Evolutionary conservation across 495 filamentous ascomycete genomes (phyloP), one percentile per base, ranked within the genome.

Genomic region (Letharia columbiana): DNA sequence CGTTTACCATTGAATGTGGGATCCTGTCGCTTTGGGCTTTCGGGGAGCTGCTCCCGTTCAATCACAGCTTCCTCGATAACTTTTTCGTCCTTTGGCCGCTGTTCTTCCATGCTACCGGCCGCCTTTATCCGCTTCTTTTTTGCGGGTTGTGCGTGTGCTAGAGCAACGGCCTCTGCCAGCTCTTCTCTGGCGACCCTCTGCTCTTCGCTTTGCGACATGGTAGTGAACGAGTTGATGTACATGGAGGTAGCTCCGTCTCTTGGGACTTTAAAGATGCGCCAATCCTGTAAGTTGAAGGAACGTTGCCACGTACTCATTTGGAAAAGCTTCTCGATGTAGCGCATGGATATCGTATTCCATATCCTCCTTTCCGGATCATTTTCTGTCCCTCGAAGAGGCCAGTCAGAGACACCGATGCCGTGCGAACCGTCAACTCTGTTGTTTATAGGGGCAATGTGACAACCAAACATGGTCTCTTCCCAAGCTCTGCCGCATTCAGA

Each of bases 201-300:
- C 12, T 65, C 63, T 47, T 70, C 66, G 2, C 41, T 57, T 41
- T 23, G 50, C 15, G 56, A 57, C 64, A 72, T 70, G 13, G 71
- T 72, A 10, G 68, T 72, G 56, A 72, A 70, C 7, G 54, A 67
- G 28, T 70, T 68, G 39, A 71, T 68, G 56, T 72, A 70, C 2
- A 70, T 23, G 0, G 62, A 66, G 28, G 44, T 59, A 15, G 71
- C 71, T 31, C 71, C 71, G 9, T 65, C 67, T 35, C 67, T 49
- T n/a, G 69, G 69, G 2, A 71, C 56, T 31, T 65, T 50, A 42
- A 70, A 72, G 10, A 44, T 35, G 23, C 65, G 40, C 28, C 54
- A 57, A 31, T 67, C 17, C 12, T 68, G 62, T 17, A 72, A 61
- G 37, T 57, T 57, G 63, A 56, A 68, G 18, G 40, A 40, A 37